These are phyloP conservation scores for Dothistroma pini DNA, from an alignment of 2,329 filamentous ascomycete genomes.

Conservation along the genomic window DNA sequence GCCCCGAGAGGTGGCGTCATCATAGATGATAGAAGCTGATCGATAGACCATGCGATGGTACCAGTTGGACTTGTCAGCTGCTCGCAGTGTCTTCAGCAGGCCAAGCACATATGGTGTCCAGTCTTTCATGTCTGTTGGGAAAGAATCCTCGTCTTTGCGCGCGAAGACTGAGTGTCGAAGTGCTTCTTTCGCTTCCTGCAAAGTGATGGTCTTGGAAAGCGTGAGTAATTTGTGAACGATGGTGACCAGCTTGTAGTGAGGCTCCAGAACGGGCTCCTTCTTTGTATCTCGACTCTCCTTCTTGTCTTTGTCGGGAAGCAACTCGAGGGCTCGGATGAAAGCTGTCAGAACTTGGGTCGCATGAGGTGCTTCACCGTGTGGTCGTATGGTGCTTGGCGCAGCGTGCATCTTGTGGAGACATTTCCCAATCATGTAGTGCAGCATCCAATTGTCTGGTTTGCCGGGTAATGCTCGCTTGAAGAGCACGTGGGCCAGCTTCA, in stretches of 20 bases:
- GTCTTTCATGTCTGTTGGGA: slow-evolving; percentile 46
- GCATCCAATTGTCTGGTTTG: slow-evolving; percentile 61
- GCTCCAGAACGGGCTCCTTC: slow-evolving; percentile 79
- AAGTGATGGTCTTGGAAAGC: slow-evolving; percentile 36
- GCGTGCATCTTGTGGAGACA: slow-evolving; percentile 69
- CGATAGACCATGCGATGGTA: slow-evolving; percentile 87
- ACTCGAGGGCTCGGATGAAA: slow-evolving; percentile 58
- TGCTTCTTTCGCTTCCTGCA: slow-evolving; percentile 48
- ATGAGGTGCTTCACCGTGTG: slow-evolving; percentile 28
- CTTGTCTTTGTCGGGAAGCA: slow-evolving; percentile 46
- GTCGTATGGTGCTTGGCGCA: slow-evolving; percentile 28
- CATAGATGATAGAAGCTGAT: slow-evolving; percentile 60
- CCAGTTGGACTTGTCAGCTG: slow-evolving; percentile 89
- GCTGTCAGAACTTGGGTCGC: slow-evolving; percentile 53
- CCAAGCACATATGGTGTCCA: slow-evolving; percentile 61
- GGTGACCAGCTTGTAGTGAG: slow-evolving; percentile 86
- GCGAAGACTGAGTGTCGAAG: slow-evolving; percentile 55
- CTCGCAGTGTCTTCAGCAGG: slow-evolving; percentile 57
- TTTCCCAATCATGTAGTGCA: slow-evolving; percentile 67
- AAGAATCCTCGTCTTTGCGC: slow-evolving; percentile 42
- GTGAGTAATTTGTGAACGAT: slow-evolving; percentile 76
- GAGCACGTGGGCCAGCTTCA: slow-evolving; percentile 61
- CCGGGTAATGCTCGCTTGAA: slow-evolving; percentile 58
- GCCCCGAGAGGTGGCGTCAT: slow-evolving; percentile 39
- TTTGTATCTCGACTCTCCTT: slow-evolving; percentile 55